Conservation (phyloP, 2,329 filamentous ascomycete genomes). For the Dactylonectria macrodidyma region DNA sequence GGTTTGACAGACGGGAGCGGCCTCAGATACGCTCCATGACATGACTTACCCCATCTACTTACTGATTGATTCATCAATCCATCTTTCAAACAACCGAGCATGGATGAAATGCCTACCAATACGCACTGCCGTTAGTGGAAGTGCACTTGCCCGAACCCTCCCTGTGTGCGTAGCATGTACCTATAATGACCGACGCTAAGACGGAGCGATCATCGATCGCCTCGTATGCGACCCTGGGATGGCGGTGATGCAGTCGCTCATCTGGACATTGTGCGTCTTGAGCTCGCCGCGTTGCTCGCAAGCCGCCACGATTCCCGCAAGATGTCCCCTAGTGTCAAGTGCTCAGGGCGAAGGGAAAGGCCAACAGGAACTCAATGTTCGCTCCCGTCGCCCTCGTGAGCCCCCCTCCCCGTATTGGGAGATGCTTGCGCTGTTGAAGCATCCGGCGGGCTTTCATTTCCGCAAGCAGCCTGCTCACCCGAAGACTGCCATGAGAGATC, state of each 20-base stretch:
- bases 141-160: background rate
- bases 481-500: background rate
- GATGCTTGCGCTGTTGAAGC: conserved; percentile 45
- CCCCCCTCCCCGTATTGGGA: conserved; percentile 35
- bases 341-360: conserved; percentile 7
- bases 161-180: background rate
- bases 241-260: conserved; percentile 28
- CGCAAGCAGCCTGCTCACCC: conserved; percentile 22
- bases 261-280: conserved; percentile 1
- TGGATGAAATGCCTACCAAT: background rate
- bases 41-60: conserved; percentile 2
- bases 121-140: background rate
- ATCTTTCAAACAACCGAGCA: conserved; percentile 4
- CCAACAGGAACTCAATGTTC: conserved; percentile 10
- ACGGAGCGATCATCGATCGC: conserved; percentile 30
- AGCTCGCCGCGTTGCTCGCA: conserved; percentile 13
- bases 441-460: conserved; percentile 16
- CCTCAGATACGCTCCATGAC: conserved; percentile 2
- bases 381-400: conserved; percentile 32
- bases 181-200: background rate
- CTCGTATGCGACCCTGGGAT: conserved; percentile 37
- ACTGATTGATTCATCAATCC: background rate
- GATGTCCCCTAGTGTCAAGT: conserved; percentile 42
- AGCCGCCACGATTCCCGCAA: conserved; percentile 44
- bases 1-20: background rate